A percentile compares a stretch with the other conserved stretches of the same genome.
phyloP scores from a whole-genome alignment of 768 basidiomycete species.

The Trametes gibbosa region DNA sequence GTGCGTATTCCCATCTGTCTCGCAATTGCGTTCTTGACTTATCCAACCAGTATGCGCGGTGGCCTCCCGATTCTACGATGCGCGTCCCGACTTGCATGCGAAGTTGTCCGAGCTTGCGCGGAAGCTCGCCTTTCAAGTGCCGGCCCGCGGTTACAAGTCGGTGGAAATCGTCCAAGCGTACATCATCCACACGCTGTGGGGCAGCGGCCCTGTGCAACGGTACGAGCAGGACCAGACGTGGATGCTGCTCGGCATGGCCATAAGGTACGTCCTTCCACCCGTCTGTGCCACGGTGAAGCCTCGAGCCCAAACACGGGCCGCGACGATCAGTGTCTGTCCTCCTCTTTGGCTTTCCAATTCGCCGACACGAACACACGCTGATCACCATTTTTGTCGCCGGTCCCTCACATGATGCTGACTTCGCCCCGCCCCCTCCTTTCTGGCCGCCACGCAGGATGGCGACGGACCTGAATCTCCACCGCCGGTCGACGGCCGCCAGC shows the following conservation, averaged over 20 bases:
- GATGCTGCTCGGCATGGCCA: slow-evolving; percentile 84
- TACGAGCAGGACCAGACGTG: slow-evolving; percentile 97
- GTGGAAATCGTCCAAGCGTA: slow-evolving; percentile 96
- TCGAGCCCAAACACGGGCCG: slow-evolving; percentile 5
- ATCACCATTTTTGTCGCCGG: slow-evolving; percentile 1
- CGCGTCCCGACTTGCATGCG: slow-evolving; percentile 77
- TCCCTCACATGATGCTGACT: slow-evolving; percentile 16
- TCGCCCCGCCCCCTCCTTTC: neutral
- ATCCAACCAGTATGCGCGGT: slow-evolving; percentile 81
- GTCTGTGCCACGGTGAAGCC: neutral
- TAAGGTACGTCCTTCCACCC: slow-evolving; percentile 47
- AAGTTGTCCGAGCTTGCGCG: slow-evolving; percentile 80
- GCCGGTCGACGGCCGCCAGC: slow-evolving; percentile 64
- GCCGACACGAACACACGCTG: slow-evolving; percentile 6
- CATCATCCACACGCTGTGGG: slow-evolving; percentile 83
- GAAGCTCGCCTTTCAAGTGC: slow-evolving; percentile 84
- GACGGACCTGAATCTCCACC: slow-evolving; percentile 92
- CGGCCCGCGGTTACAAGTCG: slow-evolving; percentile 86
- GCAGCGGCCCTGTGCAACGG: slow-evolving; percentile 91
- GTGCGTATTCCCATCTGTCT: slow-evolving; percentile 42
- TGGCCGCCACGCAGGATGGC: slow-evolving; percentile 63
- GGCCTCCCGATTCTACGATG: slow-evolving; percentile 83
- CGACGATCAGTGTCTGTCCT: slow-evolving; percentile 13
- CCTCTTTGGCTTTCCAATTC: slow-evolving; percentile 3
- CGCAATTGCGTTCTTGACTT: neutral